A percentile compares a stretch with the other conserved stretches of the same genome.
Evolutionary conservation across 2,329 filamentous ascomycete species (phyloP).

Genomic region (Chaetomiaceae sp.): DNA sequence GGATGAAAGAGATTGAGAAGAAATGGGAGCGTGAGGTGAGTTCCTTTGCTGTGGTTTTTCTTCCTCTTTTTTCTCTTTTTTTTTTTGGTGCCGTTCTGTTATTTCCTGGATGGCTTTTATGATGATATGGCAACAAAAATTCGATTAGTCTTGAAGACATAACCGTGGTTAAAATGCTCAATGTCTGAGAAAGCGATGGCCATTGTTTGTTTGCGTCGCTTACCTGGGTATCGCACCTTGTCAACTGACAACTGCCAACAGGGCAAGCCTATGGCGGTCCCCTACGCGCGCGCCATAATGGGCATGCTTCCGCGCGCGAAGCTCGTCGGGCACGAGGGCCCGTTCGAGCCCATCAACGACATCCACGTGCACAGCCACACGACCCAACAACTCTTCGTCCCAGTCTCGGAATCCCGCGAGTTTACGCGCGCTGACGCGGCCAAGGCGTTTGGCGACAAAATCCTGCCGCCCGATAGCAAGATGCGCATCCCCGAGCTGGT

Average conservation of each 20-base stretch:
- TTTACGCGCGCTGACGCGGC: slow-evolving; percentile 64
- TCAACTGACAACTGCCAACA: slow-evolving; percentile 34
- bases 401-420: slow-evolving; percentile 57
- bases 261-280: slow-evolving; percentile 71
- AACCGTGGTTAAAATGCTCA: slow-evolving; percentile 78
- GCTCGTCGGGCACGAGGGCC: slow-evolving; percentile 46
- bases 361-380: slow-evolving; percentile 59
- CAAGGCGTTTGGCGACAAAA: slow-evolving; percentile 55
- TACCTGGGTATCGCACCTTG: no score
- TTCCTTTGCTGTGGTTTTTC: slow-evolving; percentile 18
- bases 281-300: slow-evolving; percentile 72
- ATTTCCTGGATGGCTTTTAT: slow-evolving; percentile 37
- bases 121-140: slow-evolving; percentile 65
- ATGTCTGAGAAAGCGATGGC: slow-evolving; percentile 55
- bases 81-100: no score
- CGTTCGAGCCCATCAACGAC: slow-evolving; percentile 61
- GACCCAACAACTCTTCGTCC: slow-evolving; percentile 61
- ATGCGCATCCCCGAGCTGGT: slow-evolving; percentile 61
- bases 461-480: slow-evolving; percentile 57
- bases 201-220: no score
- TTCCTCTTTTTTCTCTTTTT: slow-evolving; percentile 8
- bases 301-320: slow-evolving; percentile 73
- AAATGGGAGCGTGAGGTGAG: slow-evolving; percentile 72
- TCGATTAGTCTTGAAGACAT: slow-evolving; percentile 99
- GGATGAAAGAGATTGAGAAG: slow-evolving; percentile 82